Evolutionary conservation across 2,329 filamentous ascomycete genomes (phyloP), one percentile per base, ranked within the genome.

Genomic region (Teratosphaeriaceae sp.): DNA sequence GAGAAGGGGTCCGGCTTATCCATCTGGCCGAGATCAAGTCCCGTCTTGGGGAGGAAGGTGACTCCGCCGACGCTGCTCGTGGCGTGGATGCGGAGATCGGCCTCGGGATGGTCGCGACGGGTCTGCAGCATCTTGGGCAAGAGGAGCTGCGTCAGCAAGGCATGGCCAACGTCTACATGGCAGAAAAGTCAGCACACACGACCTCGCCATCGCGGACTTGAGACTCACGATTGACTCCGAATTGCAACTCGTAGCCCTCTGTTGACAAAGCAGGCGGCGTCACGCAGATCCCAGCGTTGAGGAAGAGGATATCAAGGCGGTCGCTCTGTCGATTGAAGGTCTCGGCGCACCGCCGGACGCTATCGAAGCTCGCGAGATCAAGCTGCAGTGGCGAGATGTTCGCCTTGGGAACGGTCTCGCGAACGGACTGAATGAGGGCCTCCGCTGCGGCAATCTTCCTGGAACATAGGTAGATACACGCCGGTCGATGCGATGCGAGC

Each of bases 221-320:
- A n/a, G n/a, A n/a, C n/a, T n/a, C n/a, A 57, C 74, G 67, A 49
- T 75, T 75, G 11, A 68, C 73, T 26, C 69, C 72, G 43, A 75
- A 68, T 40, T 74, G 70, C 23, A 68, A 61, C 52, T 75, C 72
- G 48, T 71, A 73, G 30, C 69, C 71, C 34, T 74, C 69, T n/a
- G 63, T 58, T 0, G 71, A 73, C 2, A 61, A 55, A 18, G 50
- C 56, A 30, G 54, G 53, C 1, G 64, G 56, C 1, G 51, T 20
- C 15, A 50, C 54, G 51, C 68, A 67, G 42, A 73, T 59, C 29
- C 70, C 71, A 0, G 71, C 71, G 47, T 73, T 73, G 55, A 66
- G 64, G 43, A 72, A 60, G 4, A 73, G 58, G 22, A 72, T 57
- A 45, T 74, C 69, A 15, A 74, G 63, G 3, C 67, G 64, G n/a